Evolutionary conservation across 306 rosid genomes (phyloP).

Genomic region (Vigna hirtella): DNA sequence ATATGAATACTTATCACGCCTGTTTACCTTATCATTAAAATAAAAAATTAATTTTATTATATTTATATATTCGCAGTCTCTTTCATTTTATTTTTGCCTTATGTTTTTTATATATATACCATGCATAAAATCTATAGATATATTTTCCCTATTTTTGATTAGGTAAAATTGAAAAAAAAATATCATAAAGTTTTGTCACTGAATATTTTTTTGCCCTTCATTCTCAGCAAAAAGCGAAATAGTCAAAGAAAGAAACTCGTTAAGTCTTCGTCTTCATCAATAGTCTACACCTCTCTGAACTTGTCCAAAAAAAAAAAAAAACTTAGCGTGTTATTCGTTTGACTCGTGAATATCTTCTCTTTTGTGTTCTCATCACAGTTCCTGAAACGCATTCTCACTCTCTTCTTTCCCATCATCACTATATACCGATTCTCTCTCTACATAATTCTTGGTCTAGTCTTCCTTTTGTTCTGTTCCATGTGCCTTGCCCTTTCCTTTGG

Average conservation of each 20-base stretch:
- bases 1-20: too few species aligned
- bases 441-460: neutral
- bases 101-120: too few species aligned
- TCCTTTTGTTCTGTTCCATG: neutral
- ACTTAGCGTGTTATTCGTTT: constrained; percentile 31
- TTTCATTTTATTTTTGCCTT: too few species aligned
- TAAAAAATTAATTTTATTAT: too few species aligned
- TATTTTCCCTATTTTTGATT: neutral
- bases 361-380: neutral
- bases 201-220: neutral
- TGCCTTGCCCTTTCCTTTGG: constrained; percentile 17
- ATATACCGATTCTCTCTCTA: neutral
- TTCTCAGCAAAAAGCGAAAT: constrained; percentile 32
- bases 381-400: neutral
- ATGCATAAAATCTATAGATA: too few species aligned
- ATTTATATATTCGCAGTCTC: too few species aligned
- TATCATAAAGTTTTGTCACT: neutral
- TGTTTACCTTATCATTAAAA: too few species aligned
- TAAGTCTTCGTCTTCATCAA: constrained; percentile 34
- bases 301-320: neutral
- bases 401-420: neutral
- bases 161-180: neutral
- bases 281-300: constrained; percentile 9
- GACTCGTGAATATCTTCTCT: neutral
- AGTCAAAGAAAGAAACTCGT: constrained; percentile 41